A percentile compares a stretch with the other conserved stretches of the same genome.
Evolutionary conservation across 148 eudicot genomes (phyloP).

Genomic region (Gaultheria prostrata): DNA sequence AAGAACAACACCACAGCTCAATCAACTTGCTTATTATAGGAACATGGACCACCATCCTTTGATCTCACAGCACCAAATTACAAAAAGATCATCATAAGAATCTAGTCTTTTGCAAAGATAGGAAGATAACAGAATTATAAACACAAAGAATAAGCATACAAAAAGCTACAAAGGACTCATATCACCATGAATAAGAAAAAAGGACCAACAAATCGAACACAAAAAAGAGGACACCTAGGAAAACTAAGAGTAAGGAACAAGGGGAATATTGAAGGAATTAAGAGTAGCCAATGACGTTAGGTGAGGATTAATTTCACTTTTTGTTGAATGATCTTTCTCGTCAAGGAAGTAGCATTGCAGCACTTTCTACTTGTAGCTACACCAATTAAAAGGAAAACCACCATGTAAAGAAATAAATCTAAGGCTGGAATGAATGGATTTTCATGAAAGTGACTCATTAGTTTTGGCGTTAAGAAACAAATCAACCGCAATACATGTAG

Average conservation of each 20-base stretch:
- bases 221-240: not conserved
- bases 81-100: not conserved
- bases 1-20: not conserved
- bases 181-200: not conserved
- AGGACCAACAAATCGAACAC: not conserved
- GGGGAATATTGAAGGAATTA: not conserved
- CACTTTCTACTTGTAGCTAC: not conserved
- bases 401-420: not conserved
- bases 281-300: not conserved
- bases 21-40: not conserved
- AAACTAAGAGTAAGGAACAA: not conserved
- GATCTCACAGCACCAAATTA: too few species aligned
- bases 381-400: not conserved
- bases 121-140: not conserved
- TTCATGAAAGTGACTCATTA: not conserved
- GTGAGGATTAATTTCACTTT: too few species aligned
- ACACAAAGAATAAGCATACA: not conserved
- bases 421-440: constrained; percentile 6
- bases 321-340: not conserved
- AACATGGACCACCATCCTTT: too few species aligned
- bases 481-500: not conserved
- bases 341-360: not conserved
- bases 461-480: not conserved
- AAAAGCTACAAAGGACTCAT: not conserved
- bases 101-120: not conserved